Conservation (phyloP, 2,329 filamentous ascomycete genomes). For the Penicillium sp. region DNA sequence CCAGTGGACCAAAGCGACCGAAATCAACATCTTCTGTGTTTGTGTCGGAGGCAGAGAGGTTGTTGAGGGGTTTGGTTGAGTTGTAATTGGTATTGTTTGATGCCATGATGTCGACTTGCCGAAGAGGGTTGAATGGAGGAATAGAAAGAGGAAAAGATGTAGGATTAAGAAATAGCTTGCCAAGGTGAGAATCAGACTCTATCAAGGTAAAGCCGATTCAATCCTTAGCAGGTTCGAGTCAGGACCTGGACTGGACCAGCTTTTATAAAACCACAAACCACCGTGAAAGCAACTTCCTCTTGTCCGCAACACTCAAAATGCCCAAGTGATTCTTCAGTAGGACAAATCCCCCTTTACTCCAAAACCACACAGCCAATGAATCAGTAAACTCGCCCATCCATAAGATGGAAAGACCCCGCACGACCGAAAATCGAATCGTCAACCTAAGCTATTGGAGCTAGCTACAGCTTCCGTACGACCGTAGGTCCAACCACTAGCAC, state of each 20-base stretch:
- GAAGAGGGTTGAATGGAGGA: not conserved
- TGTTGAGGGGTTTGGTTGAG: slow-evolving; percentile 2
- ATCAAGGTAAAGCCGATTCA: too few species aligned
- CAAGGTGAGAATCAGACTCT: not conserved
- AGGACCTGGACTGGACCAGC: not conserved
- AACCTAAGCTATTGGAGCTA: not conserved
- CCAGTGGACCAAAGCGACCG: slow-evolving; percentile 44
- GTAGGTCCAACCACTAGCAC: not conserved
- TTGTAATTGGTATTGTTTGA: slow-evolving; percentile 1
- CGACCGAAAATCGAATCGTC: not conserved
- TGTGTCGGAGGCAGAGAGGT: slow-evolving; percentile 3
- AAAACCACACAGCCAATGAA: not conserved
- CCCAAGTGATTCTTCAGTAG: not conserved
- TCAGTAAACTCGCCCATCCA: not conserved
- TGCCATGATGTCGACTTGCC: not conserved
- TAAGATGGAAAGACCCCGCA: not conserved
- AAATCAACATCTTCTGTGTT: slow-evolving; percentile 5
- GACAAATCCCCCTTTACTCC: not conserved
- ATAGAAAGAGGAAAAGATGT: not conserved
- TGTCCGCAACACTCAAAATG: not conserved
- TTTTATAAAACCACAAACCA: not conserved
- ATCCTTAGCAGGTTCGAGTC: not conserved
- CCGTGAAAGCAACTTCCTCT: not conserved
- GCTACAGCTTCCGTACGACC: not conserved
- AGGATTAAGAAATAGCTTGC: not conserved